Conservation (phyloP, 1,284 basidiomycete species). For the Moesziomyces sp. region DNA sequence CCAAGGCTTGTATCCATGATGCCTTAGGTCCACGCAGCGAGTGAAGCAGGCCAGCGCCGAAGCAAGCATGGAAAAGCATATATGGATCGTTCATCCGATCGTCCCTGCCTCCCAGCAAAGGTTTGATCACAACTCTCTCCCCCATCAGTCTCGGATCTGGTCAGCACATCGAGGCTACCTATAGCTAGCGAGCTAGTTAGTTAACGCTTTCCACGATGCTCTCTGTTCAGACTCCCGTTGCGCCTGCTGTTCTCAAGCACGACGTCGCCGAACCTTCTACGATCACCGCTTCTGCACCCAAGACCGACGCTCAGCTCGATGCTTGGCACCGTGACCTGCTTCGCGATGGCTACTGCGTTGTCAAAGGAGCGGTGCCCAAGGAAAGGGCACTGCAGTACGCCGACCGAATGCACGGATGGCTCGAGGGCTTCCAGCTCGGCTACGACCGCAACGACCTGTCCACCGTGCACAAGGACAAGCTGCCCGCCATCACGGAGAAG, state of each 20-base stretch:
- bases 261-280: slow-evolving; percentile 6
- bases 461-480: slow-evolving; percentile 66
- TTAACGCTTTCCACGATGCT: slow-evolving; percentile 3
- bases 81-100: too few relatives aligned
- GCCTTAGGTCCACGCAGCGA: too few relatives aligned
- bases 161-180: too few relatives aligned
- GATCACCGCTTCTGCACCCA: background rate
- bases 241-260: slow-evolving; percentile 18
- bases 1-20: too few relatives aligned
- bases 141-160: too few relatives aligned
- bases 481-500: slow-evolving; percentile 64
- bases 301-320: slow-evolving; percentile 14
- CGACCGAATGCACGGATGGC: slow-evolving; percentile 65
- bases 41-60: too few relatives aligned
- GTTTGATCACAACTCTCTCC: too few relatives aligned
- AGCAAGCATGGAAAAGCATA: too few relatives aligned
- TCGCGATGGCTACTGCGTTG: slow-evolving; percentile 64
- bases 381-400: slow-evolving; percentile 65
- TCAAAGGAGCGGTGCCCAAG: slow-evolving; percentile 62
- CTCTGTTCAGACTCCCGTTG: slow-evolving; percentile 12
- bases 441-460: slow-evolving; percentile 67
- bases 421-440: slow-evolving; percentile 67
- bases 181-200: background rate
- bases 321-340: slow-evolving; percentile 43
- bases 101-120: too few relatives aligned